Base-by-base conservation (phyloP, 768 basidiomycete species). In the Multifurca ochricompacta region DNA sequence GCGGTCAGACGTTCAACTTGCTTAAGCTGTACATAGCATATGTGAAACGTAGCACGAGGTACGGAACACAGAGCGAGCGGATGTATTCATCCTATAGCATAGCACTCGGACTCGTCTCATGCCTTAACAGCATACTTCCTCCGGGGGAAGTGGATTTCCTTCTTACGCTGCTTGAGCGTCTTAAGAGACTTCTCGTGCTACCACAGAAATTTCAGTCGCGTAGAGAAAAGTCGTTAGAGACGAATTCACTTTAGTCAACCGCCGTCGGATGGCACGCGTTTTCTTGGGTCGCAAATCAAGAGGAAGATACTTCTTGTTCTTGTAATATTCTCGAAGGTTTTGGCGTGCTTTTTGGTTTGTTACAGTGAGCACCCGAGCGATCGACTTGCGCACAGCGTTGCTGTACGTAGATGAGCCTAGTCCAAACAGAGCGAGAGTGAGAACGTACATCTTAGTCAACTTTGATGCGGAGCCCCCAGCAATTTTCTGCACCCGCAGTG, bases 281-380 rank as follows among this genome's bases (percentile, higher is more conserved):
- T 87, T 94, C 87, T 98, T 99, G 62, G 83, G 72, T 62, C 96
- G 90, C 68, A 99, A 87, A 78, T 99, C 96, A 63, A 98, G 91
- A 60, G 96, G 96, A 62, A 90, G 76, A 75, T 89, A 90, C 69
- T 91, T 94, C 83, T 95, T 95, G 71, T 77, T 74, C 81, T 95
- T 95, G 89, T 97, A 97, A 78, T 84, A 92, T 72, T 98, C 94
- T 52, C 91, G 90, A 63, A 96, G 83, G 74, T 93, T 92, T 77
- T 92, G 87, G 64, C 95, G 90, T 64, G 86, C 84, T 75, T 99
- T 99, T 71, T 91, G 88, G 86, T 96, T 98, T 79, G 87, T 95
- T 65, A 98, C 93, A 40, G 96, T 99, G 75, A 97, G 72, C 63
- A 98, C 94, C 52, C 96, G 91, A 60, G 96, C 96, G 68, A 99